Base-by-base conservation (phyloP, 1,139 yeast species). In the Torulaspora globosa region DNA sequence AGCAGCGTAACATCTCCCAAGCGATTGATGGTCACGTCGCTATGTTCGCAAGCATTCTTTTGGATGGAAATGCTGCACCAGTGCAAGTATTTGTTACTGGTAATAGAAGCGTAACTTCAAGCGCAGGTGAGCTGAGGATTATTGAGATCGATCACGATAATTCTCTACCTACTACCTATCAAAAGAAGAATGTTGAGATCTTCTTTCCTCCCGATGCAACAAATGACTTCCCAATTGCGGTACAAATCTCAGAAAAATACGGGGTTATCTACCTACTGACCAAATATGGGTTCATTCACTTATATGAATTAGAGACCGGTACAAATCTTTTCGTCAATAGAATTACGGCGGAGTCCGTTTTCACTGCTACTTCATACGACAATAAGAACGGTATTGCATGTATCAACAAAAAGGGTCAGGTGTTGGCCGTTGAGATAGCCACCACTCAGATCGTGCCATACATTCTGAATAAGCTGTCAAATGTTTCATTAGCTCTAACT, bases 21-120 rank as follows among this genome's bases (percentile, higher is more conserved):
- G 94, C 96, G 24, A 88, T 94, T 60, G 97, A 94, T 65, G 98
- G 98, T 57, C 98, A 94, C 68, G 97, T 95, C 46, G 92, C 96
- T 49, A 81, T 82, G 43, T 94, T 94, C 70, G 90, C 96, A 43
- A 73, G 77, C 48, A 69, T 92, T 53, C 76, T 82, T 54, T 74
- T 90, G 57, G 83, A 80, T 46, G 92, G 90, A 43, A 88, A 90
- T 36, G 59, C 80, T 19, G 41, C 57, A 7, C 94, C 90, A 48
- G 86, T 96, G 41, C 89, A 88, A 68, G 81, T 92, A 31, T 92
- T 94, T 67, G 80, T 84, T 26, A 92, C 90, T 49, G 92, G 90
- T 64, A 88, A 89, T 70, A 83, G 95, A 68, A 80, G 84, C 49
- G 86, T 86, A 40, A 82, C 82, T 50, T 65, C 70, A 19, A 92